Conservation (phyloP, 2,329 filamentous ascomycete species). For the Ophiostoma ulmi region DNA sequence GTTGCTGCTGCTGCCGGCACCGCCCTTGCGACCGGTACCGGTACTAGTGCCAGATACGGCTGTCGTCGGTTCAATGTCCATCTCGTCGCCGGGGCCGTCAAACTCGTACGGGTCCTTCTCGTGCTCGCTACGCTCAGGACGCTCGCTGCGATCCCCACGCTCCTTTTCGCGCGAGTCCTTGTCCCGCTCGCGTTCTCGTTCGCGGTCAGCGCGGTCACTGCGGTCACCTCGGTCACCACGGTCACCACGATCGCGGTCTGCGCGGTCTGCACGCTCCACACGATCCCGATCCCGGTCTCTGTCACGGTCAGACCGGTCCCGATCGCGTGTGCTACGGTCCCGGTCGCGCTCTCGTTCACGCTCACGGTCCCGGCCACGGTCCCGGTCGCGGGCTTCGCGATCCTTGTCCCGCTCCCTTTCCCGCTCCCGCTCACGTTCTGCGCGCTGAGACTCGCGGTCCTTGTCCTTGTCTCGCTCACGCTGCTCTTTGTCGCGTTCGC, state of each 20-base stretch:
- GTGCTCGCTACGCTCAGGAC: slow-evolving; percentile 3
- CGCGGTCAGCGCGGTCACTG: slow-evolving; percentile 25
- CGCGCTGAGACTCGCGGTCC: slow-evolving; percentile 21
- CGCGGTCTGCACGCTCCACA: not conserved
- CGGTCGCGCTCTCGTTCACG: slow-evolving; percentile 31
- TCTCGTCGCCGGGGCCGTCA: slow-evolving; percentile 41
- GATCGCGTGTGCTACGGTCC: slow-evolving; percentile 30
- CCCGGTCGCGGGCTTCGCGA: slow-evolving; percentile 23
- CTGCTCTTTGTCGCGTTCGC: slow-evolving; percentile 26
- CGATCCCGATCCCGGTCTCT: not conserved
- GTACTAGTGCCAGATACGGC: slow-evolving; percentile 33
- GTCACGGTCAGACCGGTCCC: slow-evolving; percentile 23
- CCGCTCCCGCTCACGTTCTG: slow-evolving; percentile 26
- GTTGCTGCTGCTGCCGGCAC: slow-evolving; percentile 28
- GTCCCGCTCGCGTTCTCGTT: slow-evolving; percentile 21
- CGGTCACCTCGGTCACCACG: slow-evolving; percentile 31
- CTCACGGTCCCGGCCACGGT: slow-evolving; percentile 32
- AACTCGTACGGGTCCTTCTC: slow-evolving; percentile 39
- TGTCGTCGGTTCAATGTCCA: slow-evolving; percentile 40
- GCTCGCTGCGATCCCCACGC: slow-evolving; percentile 29
- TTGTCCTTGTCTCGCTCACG: slow-evolving; percentile 28
- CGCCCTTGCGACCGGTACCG: slow-evolving; percentile 35
- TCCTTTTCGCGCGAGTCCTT: slow-evolving; percentile 12
- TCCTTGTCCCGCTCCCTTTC: slow-evolving; percentile 32
- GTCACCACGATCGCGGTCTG: slow-evolving; percentile 31